Conservation (phyloP, 2,329 filamentous ascomycete species). For the Berkeleyomyces rouxiae region DNA sequence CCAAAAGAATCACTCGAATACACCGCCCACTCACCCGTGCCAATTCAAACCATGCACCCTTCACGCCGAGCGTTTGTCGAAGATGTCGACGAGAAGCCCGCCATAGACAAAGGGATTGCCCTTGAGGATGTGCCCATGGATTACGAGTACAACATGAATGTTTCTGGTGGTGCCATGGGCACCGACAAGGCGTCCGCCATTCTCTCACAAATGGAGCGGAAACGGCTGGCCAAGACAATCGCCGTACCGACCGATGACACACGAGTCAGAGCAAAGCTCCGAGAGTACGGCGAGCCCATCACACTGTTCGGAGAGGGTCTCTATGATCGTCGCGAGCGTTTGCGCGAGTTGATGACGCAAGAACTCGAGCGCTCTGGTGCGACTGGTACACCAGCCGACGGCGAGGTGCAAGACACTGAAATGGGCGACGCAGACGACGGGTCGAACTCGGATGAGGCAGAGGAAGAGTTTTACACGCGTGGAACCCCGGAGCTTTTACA, state of each 20-base stretch:
- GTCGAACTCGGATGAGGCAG: constrained; percentile 49
- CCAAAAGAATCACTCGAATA: too few species aligned
- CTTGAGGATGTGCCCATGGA: constrained; percentile 44
- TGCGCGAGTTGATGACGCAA: constrained; percentile 64
- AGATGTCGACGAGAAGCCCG: constrained; percentile 46
- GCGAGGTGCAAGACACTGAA: constrained; percentile 17
- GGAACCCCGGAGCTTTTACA: constrained; percentile 59
- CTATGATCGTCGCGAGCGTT: constrained; percentile 67
- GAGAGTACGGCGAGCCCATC: constrained; percentile 81
- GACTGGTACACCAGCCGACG: constrained; percentile 31
- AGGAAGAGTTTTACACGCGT: constrained; percentile 90
- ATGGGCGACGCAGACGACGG: constrained; percentile 31
- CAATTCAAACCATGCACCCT: constrained; percentile 52
- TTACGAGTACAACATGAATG: constrained; percentile 68
- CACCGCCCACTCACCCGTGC: too few species aligned
- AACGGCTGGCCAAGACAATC: constrained; percentile 73
- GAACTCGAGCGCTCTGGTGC: constrained; percentile 37
- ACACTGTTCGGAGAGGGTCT: constrained; percentile 88
- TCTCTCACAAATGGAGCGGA: constrained; percentile 76
- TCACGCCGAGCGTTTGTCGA: constrained; percentile 88
- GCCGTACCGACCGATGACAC: constrained; percentile 88
- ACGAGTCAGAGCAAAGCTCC: constrained; percentile 61
- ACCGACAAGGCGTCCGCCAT: constrained; percentile 75
- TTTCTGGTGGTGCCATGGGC: constrained; percentile 46
- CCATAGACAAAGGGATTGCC: constrained; percentile 24